These are phyloP conservation scores for Saturnispora saitoi DNA, from an alignment of 805 yeast genomes.

Conservation along the genomic window DNA sequence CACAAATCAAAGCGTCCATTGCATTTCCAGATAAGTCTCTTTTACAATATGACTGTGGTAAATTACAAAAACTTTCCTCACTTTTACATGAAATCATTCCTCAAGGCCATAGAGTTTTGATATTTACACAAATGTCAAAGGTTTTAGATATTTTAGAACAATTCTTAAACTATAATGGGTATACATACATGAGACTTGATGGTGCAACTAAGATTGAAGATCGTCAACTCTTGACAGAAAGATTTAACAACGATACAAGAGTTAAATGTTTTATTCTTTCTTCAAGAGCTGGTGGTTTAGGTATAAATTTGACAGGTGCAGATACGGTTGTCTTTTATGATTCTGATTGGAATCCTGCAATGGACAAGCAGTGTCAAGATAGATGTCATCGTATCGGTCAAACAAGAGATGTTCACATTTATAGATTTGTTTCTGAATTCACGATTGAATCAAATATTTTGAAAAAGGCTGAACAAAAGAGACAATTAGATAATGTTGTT, in stretches of 20 bases:
- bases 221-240: constrained; percentile 86
- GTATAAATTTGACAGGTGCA: constrained; percentile 96
- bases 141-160: constrained; percentile 90
- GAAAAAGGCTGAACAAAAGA: constrained; percentile 88
- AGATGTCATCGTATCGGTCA: constrained; percentile 99
- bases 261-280: constrained; percentile 89
- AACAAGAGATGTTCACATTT: constrained; percentile 94
- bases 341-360: constrained; percentile 99
- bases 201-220: constrained; percentile 98
- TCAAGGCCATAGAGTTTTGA: constrained; percentile 87
- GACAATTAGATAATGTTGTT: constrained; percentile 87
- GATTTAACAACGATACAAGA: constrained; percentile 78
- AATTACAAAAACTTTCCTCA: constrained; percentile 74
- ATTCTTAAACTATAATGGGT: constrained; percentile 89
- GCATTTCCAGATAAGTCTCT: constrained; percentile 95
- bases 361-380: constrained; percentile 99
- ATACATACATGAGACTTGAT: constrained; percentile 87
- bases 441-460: constrained; percentile 94
- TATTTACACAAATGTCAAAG: constrained; percentile 97
- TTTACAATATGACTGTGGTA: constrained; percentile 94
- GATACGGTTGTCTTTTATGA: constrained; percentile 97
- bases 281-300: constrained; percentile 96
- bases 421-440: constrained; percentile 89
- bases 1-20: constrained; percentile 80
- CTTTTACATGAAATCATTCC: constrained; percentile 70